Evolutionary conservation across 1,284 basidiomycete genomes (phyloP), one percentile per base, ranked within the genome.

Genomic region (Butyriboletus appendiculatus): DNA sequence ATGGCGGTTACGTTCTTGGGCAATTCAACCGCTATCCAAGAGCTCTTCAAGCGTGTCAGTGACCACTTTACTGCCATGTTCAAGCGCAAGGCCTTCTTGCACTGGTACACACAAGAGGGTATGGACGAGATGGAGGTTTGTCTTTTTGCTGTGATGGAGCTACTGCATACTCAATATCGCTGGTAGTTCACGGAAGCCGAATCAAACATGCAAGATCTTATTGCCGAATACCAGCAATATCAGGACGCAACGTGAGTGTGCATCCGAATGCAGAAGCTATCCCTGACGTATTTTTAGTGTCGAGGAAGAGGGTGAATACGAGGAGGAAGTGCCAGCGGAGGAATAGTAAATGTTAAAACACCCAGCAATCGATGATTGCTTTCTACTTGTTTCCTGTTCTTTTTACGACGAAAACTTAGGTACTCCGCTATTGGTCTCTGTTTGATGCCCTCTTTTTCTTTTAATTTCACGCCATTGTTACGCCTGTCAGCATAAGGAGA

Each of bases 41-140:
- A 96, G 75, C 82, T 98, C 61, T 97, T 98, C 91, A 94, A 95
- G 81, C 94, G 95, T 79, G 92, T 96, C 72, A 90, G 87, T 64
- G 92, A 96, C 73, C 96, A 98, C 76, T 98, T 98, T 86, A 92
- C 92, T 57, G 92, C 93, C 75, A 98, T 98, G 96, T 98, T 97
- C 88, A 91, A 95, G 81, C 84, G 96, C 74, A 97, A 97, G 81
- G 96, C 96, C 41, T 98, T 98, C 89, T 88, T 98, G 84, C 95
- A 98, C 77, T 98, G 95, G 92, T 96, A 97, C 79, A 97, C 94
- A 43, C 93, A 95, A 72, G 94, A 96, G 81, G 95, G 96, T 75
- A 97, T 97, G 96, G 95, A 97, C 76, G 96, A 98, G 84, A 94
- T 98, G 89, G 94, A 94, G 81, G 87, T 85, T 60, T 57, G 76